Base-by-base conservation (phyloP, 805 yeast genomes). In the Ogataea corticis region DNA sequence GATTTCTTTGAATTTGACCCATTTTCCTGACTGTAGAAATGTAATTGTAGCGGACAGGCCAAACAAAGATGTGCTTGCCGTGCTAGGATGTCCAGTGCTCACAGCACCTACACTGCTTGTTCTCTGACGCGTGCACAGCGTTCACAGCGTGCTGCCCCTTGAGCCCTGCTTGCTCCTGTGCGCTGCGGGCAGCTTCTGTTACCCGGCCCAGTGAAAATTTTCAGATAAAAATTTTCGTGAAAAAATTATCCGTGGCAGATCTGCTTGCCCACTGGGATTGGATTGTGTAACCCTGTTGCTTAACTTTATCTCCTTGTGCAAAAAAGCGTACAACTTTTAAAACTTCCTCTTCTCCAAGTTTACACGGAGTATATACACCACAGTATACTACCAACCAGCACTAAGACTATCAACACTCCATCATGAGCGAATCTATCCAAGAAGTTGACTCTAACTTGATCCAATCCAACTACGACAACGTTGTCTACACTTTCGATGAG, bases 401-500 rank as follows among this genome's bases (percentile, higher is more conserved):
- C 25, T 15, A 17, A 37, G 31, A 27, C 15, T 16, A 46, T 36
- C 36, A 27, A n/a, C 28, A 33, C 33, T 17, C 17, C 52, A 68
- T 40, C 46, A 77, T 77, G 82, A 59, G 72, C 45, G 87, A 83
- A 75, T 87, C 86, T 65, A 82, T 55, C 46, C 56, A 54, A 43
- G 94, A 87, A 70, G 79, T 87, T 68, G 95, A 86, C 72, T 73
- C 89, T 67, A 81, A 81, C 69, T 80, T 80, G 68, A 90, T 92
- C 68, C 92, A 87, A 77, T 76, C 96, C 75, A 92, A 92, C 85
- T 89, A 91, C 83, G 97, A 91, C 80, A 89, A 90, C 70, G 90
- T 88, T 67, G 83, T 76, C 57, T 72, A 76, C 75, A 69, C 82
- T 40, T 86, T 87, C 69, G 94, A 86, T 58, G 90, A 82, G 62